phyloP scores from a whole-genome alignment of 371 early-diverging fungal genomes.

The Mucor piriformis region DNA sequence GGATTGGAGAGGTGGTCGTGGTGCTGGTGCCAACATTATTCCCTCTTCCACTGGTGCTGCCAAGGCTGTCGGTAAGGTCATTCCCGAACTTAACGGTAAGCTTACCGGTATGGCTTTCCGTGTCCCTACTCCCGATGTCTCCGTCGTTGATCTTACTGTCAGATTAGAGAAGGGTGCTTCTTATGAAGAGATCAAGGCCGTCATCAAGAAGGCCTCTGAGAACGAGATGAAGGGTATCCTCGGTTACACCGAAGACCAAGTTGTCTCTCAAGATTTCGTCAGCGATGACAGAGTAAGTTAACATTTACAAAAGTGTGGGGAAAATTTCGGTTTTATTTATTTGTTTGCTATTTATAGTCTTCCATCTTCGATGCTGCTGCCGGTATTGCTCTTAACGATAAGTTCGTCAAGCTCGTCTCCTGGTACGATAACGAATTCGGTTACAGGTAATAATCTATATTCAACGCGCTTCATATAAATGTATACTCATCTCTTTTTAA shows the following conservation, averaged over 20 bases:
- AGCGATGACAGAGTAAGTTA: conserved; percentile 68
- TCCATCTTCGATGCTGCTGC: conserved; percentile 98
- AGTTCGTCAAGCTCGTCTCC: conserved; percentile 94
- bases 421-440: conserved; percentile 97
- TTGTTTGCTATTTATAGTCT: conserved; percentile 37
- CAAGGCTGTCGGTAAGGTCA: conserved; percentile 99
- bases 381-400: conserved; percentile 94
- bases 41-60: conserved; percentile 99
- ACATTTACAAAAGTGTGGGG: background rate
- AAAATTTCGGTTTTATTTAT: background rate
- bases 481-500: background rate
- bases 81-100: conserved; percentile 96
- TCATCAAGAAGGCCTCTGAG: conserved; percentile 85
- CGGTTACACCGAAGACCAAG: conserved; percentile 94
- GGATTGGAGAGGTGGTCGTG: conserved; percentile 95
- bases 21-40: conserved; percentile 97
- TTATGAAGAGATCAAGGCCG: conserved; percentile 90
- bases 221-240: conserved; percentile 73
- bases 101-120: conserved; percentile 99
- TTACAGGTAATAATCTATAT: conserved; percentile 62
- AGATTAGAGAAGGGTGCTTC: conserved; percentile 87
- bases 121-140: conserved; percentile 97
- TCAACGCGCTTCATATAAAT: background rate
- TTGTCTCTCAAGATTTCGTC: conserved; percentile 97
- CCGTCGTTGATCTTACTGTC: conserved; percentile 98